Evolutionary conservation across 106 monocot species (phyloP), one percentile per base, ranked within the genome.

Genomic region (Dioscorea alata): DNA sequence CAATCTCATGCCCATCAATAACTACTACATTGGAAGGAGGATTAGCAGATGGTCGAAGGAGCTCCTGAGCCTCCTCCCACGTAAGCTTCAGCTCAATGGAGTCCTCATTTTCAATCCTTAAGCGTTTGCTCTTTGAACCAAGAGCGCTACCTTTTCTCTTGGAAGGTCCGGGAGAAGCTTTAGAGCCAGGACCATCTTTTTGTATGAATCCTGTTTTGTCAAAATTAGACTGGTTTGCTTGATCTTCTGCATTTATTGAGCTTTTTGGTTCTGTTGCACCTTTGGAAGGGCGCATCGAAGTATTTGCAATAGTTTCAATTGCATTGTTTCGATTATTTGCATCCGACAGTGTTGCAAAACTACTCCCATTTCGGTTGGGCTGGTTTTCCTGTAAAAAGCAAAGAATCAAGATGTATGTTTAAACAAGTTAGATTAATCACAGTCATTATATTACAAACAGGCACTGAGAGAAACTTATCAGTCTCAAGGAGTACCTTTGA

Each of bases 61-160:
- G 81, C 50, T 80, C 85, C 74, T 99, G 99, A 60, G 99, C 93
- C 69, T 90, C 90, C 53, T 99, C 99, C 99, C 99, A 99, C 48
- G 92, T 90, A 25, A 99, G 49, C 52, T 85, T 99, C 54, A 99
- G 71, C 75, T 90, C 85, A 72, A 88, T 78, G n/a, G 99, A 90
- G 4, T 99, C 99, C 60, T 93, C 88, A 75, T 79, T 90, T 64
- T 99, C 87, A 24, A 99, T 99, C 51, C 85, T 66, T 42, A 93
- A 56, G 9, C 99, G 84, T 73, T 93, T 99, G 60, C 61, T 90
- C 77, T 88, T 99, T 34, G 83, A 73, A 54, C 85, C 85, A 77
- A 83, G 77, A 21, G 59, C 63, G 32, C 79, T 80, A 48, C 69
- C 78, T 77, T 86, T 99, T 50, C 84, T 90, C 81, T 81, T 99